Evolutionary conservation across 2,329 filamentous ascomycete genomes (phyloP).

Genomic region (Pseudophaeomoniella oleicola): DNA sequence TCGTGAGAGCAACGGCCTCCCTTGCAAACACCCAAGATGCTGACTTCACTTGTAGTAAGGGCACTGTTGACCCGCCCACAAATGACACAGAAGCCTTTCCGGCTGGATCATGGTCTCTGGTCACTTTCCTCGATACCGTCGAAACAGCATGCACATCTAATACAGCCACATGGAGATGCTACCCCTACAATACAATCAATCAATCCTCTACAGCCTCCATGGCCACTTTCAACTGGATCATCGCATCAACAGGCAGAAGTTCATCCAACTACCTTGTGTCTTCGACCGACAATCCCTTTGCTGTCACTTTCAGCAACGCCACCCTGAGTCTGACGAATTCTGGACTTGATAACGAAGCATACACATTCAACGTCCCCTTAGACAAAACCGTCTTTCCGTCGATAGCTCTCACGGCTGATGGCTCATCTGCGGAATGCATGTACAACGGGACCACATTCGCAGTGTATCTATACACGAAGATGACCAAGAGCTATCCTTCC

Average conservation of each 20-base stretch:
- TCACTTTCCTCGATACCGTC: conserved; percentile 40
- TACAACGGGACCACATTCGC: conserved; percentile 42
- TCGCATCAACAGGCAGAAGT: conserved; percentile 23
- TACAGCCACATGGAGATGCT: conserved; percentile 46
- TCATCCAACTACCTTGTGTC: conserved; percentile 34
- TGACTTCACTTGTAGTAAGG: conserved; percentile 5
- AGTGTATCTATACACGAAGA: conserved; percentile 47
- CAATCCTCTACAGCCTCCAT: conserved; percentile 23
- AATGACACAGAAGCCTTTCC: conserved; percentile 32
- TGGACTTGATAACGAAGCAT: conserved; percentile 36
- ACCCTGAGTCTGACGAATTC: conserved; percentile 34
- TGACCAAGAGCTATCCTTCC: conserved; percentile 23
- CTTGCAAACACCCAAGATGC: not conserved
- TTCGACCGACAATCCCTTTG: conserved; percentile 40
- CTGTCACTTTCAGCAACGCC: conserved; percentile 39
- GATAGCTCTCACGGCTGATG: conserved; percentile 26
- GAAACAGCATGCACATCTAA: conserved; percentile 44
- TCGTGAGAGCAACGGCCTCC: not conserved
- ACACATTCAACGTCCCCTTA: conserved; percentile 41
- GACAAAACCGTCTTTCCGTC: conserved; percentile 39
- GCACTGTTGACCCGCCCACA: conserved; percentile 6
- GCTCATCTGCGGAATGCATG: conserved; percentile 38
- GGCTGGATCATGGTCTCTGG: conserved; percentile 46
- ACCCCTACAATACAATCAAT: conserved; percentile 29
- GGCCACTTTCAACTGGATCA: conserved; percentile 48